These are phyloP conservation scores for Wallemia mellicola DNA, from an alignment of 1,284 basidiomycete species.

Conservation along the genomic window DNA sequence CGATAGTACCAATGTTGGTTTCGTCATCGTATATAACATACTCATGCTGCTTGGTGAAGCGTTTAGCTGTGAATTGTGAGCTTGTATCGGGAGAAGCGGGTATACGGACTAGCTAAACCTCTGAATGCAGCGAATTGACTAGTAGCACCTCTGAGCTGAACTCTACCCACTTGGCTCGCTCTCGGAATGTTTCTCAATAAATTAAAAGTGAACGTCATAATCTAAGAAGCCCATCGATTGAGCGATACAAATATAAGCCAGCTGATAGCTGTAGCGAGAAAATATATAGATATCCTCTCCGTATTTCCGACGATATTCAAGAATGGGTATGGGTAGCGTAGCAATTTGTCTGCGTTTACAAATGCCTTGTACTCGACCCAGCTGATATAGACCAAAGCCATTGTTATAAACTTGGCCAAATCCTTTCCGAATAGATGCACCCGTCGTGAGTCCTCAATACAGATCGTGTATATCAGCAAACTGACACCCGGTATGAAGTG, in stretches of 20 bases:
- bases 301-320: not conserved
- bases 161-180: not conserved
- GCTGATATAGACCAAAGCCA: not conserved
- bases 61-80: slow-evolving; percentile 26
- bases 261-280: not conserved
- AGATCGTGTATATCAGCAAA: not conserved
- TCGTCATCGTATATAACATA: slow-evolving; percentile 48
- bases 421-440: not conserved
- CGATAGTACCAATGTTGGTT: slow-evolving; percentile 50
- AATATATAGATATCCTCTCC: not conserved
- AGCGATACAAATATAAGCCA: not conserved
- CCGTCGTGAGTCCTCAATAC: not conserved
- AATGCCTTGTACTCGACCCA: not conserved
- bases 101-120: not conserved
- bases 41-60: slow-evolving; percentile 75
- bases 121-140: not conserved
- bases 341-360: not conserved
- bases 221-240: not conserved
- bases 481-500: not conserved
- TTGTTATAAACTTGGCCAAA: not conserved
- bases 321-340: not conserved
- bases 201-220: not conserved
- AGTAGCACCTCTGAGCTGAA: not conserved
- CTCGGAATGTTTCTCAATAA: not conserved
- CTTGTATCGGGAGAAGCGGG: not conserved